These are phyloP conservation scores for Panus rudis DNA, from an alignment of 768 basidiomycete species.

Conservation along the genomic window DNA sequence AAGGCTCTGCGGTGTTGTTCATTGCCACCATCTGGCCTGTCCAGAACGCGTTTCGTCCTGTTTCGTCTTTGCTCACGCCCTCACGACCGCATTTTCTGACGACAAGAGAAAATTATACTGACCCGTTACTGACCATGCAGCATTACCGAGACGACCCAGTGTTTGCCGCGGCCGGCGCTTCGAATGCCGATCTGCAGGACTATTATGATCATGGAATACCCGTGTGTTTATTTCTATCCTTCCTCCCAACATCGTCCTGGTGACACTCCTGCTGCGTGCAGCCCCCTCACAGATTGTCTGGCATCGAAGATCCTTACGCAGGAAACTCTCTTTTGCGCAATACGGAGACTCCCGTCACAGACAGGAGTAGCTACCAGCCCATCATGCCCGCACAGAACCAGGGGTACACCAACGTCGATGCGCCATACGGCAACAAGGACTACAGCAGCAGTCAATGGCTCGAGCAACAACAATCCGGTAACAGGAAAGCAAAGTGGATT, in stretches of 20 bases:
- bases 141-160: constrained; percentile 8
- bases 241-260: constrained; percentile 7
- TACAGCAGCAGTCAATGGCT: constrained; percentile 34
- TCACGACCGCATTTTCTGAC: too few relatives aligned
- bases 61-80: too few relatives aligned
- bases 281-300: constrained; percentile 26
- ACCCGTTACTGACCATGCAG: too few relatives aligned
- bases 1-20: too few relatives aligned
- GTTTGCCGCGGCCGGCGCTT: constrained; percentile 7
- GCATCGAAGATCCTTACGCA: constrained; percentile 30
- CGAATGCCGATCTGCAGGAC: constrained; percentile 8
- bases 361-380: constrained; percentile 7
- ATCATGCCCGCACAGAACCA: constrained; percentile 15
- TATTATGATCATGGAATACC: constrained; percentile 10
- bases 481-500: constrained; percentile 41
- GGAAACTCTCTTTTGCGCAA: constrained; percentile 18
- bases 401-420: constrained; percentile 28
- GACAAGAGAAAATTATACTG: too few relatives aligned
- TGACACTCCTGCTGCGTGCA: constrained; percentile 18
- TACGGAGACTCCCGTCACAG: constrained; percentile 15
- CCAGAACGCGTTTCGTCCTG: too few relatives aligned
- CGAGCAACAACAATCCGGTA: constrained; percentile 27
- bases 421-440: constrained; percentile 15
- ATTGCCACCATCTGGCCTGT: too few relatives aligned
- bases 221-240: constrained; percentile 5